Evolutionary conservation across 1,139 yeast species (phyloP).

Genomic region (Zygoascus hellenicus): DNA sequence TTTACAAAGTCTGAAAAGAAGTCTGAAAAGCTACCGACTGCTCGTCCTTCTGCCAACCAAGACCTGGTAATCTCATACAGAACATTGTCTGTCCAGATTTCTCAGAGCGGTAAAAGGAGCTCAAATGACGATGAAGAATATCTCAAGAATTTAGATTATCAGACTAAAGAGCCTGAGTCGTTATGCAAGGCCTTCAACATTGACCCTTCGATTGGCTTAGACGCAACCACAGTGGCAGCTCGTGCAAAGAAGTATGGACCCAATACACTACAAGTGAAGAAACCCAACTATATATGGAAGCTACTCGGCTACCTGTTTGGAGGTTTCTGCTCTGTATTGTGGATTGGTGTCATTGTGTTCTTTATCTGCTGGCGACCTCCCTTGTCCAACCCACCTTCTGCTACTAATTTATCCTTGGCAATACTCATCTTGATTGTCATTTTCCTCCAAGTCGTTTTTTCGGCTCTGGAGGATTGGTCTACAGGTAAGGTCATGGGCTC

Average conservation of each 20-base stretch:
- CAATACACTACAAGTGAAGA: slow-evolving; percentile 40
- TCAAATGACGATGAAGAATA: slow-evolving; percentile 13
- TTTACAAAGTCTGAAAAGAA: too few relatives aligned
- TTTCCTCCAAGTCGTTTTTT: slow-evolving; percentile 44
- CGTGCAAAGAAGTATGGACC: slow-evolving; percentile 32
- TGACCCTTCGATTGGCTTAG: slow-evolving; percentile 29
- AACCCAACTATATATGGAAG: slow-evolving; percentile 32
- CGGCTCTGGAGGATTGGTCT: slow-evolving; percentile 48
- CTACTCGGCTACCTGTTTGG: slow-evolving; percentile 43
- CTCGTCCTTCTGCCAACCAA: slow-evolving; percentile 1
- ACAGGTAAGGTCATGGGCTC: slow-evolving; percentile 48
- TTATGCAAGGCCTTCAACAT: slow-evolving; percentile 17
- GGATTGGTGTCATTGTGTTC: slow-evolving; percentile 44
- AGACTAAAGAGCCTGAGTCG: slow-evolving; percentile 11
- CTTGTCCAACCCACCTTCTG: slow-evolving; percentile 46
- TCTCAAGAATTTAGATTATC: slow-evolving; percentile 19
- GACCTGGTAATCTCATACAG: slow-evolving; percentile 22
- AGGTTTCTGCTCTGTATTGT: slow-evolving; percentile 45
- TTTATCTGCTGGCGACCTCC: slow-evolving; percentile 46
- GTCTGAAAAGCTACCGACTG: background rate
- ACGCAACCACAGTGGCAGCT: slow-evolving; percentile 29
- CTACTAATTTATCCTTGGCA: slow-evolving; percentile 45
- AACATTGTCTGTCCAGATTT: slow-evolving; percentile 21
- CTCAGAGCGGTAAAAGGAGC: slow-evolving; percentile 9
- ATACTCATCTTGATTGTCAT: slow-evolving; percentile 42